These are phyloP conservation scores for Coniochaeta sp. DNA, from an alignment of 2,329 filamentous ascomycete species.

Conservation along the genomic window DNA sequence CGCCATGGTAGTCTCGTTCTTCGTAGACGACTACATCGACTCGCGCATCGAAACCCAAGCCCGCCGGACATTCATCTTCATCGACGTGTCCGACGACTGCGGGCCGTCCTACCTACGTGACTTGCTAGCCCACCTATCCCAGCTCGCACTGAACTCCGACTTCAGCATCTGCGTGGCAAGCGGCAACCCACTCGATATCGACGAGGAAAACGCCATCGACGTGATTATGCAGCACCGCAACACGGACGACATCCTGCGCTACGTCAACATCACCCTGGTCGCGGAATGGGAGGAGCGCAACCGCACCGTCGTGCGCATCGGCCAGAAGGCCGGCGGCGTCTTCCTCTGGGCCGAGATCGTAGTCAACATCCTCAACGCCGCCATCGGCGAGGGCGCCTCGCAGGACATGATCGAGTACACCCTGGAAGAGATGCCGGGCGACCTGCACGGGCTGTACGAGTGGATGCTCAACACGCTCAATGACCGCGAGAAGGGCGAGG, in stretches of 20 bases:
- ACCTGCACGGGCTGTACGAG: slow-evolving; percentile 24
- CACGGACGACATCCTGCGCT: slow-evolving; percentile 21
- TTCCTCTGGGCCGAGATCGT: slow-evolving; percentile 28
- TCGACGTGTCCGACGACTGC: slow-evolving; percentile 20
- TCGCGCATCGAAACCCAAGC: slow-evolving; percentile 15
- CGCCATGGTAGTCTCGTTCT: slow-evolving; percentile 19
- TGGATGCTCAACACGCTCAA: slow-evolving; percentile 25
- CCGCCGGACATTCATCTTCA: slow-evolving; percentile 22
- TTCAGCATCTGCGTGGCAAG: slow-evolving; percentile 24
- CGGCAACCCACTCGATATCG: slow-evolving; percentile 13
- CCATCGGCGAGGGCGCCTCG: slow-evolving; percentile 23
- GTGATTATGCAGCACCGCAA: slow-evolving; percentile 22
- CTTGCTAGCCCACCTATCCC: slow-evolving; percentile 17
- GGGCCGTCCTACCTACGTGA: slow-evolving; percentile 16
- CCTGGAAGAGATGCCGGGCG: slow-evolving; percentile 20
- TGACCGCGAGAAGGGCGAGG: slow-evolving; percentile 18
- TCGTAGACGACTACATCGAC: slow-evolving; percentile 21
- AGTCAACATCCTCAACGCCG: slow-evolving; percentile 26
- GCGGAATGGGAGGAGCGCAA: slow-evolving; percentile 23
- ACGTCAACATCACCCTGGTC: slow-evolving; percentile 20
- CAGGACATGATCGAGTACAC: slow-evolving; percentile 24
- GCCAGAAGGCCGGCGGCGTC: slow-evolving; percentile 19
- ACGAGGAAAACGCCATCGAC: slow-evolving; percentile 15
- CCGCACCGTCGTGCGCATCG: slow-evolving; percentile 17
- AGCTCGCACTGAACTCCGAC: slow-evolving; percentile 21